Evolutionary conservation across 352 stramenopile species (phyloP).

Genomic region (Elongisporangium undulatum): DNA sequence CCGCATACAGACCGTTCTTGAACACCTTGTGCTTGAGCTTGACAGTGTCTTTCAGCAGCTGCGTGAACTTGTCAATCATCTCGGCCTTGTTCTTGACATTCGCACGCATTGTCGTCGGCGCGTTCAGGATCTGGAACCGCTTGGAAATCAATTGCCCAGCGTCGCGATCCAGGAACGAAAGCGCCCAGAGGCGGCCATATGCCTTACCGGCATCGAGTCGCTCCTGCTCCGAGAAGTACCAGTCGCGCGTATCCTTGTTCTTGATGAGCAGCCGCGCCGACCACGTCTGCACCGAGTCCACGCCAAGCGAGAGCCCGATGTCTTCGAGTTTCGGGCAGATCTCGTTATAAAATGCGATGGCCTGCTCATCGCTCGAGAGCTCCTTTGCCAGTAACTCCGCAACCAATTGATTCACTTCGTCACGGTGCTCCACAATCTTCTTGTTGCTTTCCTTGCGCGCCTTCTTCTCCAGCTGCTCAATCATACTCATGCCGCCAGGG

Average conservation of each 20-base stretch:
- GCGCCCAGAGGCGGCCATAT: conserved; percentile 69
- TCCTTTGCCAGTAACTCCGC: conserved; percentile 39
- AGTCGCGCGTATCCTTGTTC: conserved; percentile 84
- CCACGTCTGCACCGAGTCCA: conserved; percentile 75
- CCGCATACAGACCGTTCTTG: conserved; percentile 60
- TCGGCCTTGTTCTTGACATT: conserved; percentile 76
- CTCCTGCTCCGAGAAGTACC: conserved; percentile 82
- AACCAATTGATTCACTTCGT: conserved; percentile 60
- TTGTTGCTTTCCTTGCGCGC: conserved; percentile 84
- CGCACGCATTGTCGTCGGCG: conserved; percentile 52
- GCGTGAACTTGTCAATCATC: conserved; percentile 83
- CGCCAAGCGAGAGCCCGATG: conserved; percentile 58
- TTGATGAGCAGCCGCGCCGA: conserved; percentile 83
- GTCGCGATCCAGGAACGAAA: conserved; percentile 79
- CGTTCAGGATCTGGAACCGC: conserved; percentile 63
- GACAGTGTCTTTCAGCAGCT: conserved; percentile 81
- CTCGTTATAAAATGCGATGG: conserved; percentile 59
- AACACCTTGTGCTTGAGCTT: conserved; percentile 90
- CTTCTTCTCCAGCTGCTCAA: conserved; percentile 86
- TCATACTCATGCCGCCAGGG: conserved; percentile 79
- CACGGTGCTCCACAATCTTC: conserved; percentile 75
- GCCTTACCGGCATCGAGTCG: conserved; percentile 70
- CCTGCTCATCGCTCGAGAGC: conserved; percentile 57
- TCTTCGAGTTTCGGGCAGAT: conserved; percentile 57
- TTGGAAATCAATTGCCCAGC: conserved; percentile 73